Percentiles rank a stretch among this genome's conserved stretches.
Evolutionary conservation across 768 basidiomycete species (phyloP).

Genomic region (Trametopsis cervina): DNA sequence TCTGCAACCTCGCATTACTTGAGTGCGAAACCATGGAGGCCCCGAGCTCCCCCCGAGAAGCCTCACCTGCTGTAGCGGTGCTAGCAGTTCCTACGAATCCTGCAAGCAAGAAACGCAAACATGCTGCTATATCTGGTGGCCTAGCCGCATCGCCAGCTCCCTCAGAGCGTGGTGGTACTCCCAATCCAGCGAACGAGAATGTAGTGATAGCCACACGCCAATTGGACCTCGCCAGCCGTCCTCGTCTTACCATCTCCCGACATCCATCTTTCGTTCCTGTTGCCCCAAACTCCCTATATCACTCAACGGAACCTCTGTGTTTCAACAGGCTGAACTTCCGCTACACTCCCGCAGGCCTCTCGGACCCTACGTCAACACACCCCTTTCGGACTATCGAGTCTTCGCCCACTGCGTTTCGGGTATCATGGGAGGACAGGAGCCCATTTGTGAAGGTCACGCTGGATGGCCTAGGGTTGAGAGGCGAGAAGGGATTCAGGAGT

Average conservation of each 20-base stretch:
- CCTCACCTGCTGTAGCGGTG: conserved; percentile 30
- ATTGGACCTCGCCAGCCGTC: conserved; percentile 57
- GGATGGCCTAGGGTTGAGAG: conserved; percentile 69
- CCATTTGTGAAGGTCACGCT: conserved; percentile 71
- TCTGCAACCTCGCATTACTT: background rate
- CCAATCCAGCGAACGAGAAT: conserved; percentile 29
- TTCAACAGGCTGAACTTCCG: conserved; percentile 75
- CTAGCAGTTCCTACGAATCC: conserved; percentile 16
- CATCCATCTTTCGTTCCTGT: conserved; percentile 62
- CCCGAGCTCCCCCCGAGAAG: conserved; percentile 21
- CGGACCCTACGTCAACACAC: conserved; percentile 44
- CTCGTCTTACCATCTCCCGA: conserved; percentile 67
- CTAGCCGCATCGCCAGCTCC: conserved; percentile 28
- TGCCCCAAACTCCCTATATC: conserved; percentile 48
- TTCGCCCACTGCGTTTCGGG: conserved; percentile 58
- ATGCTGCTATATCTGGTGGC: conserved; percentile 28
- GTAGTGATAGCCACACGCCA: conserved; percentile 57
- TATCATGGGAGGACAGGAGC: conserved; percentile 90
- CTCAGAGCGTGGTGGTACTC: conserved; percentile 27
- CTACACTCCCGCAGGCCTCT: conserved; percentile 74
- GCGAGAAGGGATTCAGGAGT: conserved; percentile 87
- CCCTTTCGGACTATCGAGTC: conserved; percentile 81
- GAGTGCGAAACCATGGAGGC: conserved; percentile 19
- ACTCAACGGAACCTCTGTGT: conserved; percentile 63
- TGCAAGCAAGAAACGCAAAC: conserved; percentile 44